Base-by-base conservation (phyloP, 352 stramenopile species). In the Globisporangium parvum region DNA sequence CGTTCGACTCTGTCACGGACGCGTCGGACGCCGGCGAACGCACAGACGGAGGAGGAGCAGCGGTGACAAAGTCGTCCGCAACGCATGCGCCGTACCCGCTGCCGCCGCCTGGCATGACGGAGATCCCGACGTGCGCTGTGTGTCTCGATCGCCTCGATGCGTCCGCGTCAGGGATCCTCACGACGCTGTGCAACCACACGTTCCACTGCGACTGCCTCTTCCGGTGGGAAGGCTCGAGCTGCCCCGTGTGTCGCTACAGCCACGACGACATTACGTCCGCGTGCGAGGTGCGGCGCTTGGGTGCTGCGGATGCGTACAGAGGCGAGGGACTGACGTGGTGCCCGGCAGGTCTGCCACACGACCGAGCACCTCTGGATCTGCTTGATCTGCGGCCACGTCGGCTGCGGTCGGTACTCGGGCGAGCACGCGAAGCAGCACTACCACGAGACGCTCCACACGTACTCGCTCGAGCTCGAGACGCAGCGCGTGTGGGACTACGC, bases 181-280 rank as follows among this genome's bases (percentile, higher is more conserved):
- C 95, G 31, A 99, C 96, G 24, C 80, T 98, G 47, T 99, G 96
- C 72, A 98, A 99, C 68, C 96, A 99, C 74, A 97, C 89, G 20
- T 99, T 99, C 67, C 96, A 99, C 75, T 96, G 95, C 53, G 88
- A 98, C 60, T 99, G 96, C 67, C 69, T 98, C 2, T 88, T 93
- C 58, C 87, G 88, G 51, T 98, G 94, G 86, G 82, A 98, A 77
- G 95, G 96, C 53, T 96, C 89, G 47, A 96, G 91, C 42, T 99
- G 96, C 60, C 95, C 96, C 0, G 96, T 99, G 40, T 99, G 96
- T 70, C 80, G 95, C 51, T 98, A 98, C 68, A 97, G 97, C 61
- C 96, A 98, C 69, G 88, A 89, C 42, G 91, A 97, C 61, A 94
- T 96, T 47, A 76, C 93, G 8, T 97, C 89, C 24, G 73, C 91